Conservation (phyloP, 768 basidiomycete genomes). For the Suillus bovinus region DNA sequence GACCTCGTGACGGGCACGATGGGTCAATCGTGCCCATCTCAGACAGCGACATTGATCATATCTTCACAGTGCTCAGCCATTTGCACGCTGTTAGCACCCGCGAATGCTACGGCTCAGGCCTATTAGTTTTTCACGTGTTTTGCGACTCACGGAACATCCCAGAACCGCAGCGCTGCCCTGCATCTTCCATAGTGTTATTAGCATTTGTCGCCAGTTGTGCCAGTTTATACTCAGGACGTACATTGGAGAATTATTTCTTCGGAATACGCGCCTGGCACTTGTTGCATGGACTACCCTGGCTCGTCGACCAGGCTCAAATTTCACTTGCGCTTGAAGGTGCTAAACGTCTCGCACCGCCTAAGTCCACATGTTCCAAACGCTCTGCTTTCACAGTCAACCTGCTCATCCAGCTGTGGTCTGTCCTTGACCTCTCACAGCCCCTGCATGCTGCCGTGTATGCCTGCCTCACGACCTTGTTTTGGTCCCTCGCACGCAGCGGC, state of each 20-base stretch:
- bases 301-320: conserved; percentile 24
- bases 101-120: conserved; percentile 38
- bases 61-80: too few relatives aligned
- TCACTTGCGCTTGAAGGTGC: conserved; percentile 27
- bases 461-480: too few relatives aligned
- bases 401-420: too few relatives aligned
- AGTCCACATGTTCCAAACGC: conserved; percentile 14
- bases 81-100: conserved; percentile 33
- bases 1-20: too few relatives aligned
- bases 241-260: conserved; percentile 39
- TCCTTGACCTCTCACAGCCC: too few relatives aligned
- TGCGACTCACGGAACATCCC: conserved; percentile 33
- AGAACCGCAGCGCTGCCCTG: conserved; percentile 32
- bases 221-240: conserved; percentile 33
- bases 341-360: background rate
- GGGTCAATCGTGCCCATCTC: too few relatives aligned
- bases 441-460: too few relatives aligned
- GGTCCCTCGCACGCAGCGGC: too few relatives aligned
- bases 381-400: background rate
- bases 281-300: conserved; percentile 40
- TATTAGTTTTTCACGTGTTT: conserved; percentile 40
- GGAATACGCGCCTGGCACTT: conserved; percentile 49
- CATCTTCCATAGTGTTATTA: conserved; percentile 21
- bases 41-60: too few relatives aligned
- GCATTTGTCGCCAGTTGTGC: conserved; percentile 32